Percentiles rank a stretch among this genome's conserved stretches.
Evolutionary conservation across 2,329 filamentous ascomycete genomes (phyloP).

Genomic region (Pseudocercospora pini-densiflorae): DNA sequence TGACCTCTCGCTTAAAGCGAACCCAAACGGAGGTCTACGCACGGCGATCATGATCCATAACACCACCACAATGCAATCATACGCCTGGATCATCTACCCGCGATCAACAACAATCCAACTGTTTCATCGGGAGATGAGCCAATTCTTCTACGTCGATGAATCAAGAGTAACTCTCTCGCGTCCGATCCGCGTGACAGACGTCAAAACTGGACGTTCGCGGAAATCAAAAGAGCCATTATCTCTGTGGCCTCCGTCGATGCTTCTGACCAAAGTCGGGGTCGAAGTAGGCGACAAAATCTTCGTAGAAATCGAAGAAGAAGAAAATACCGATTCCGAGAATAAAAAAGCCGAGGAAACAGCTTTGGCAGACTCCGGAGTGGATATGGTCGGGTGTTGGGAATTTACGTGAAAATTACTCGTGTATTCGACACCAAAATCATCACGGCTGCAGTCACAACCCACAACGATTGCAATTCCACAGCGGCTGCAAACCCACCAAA

Average conservation of each 20-base stretch:
- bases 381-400: not conserved
- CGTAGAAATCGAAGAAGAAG: not conserved
- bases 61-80: not conserved
- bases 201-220: not conserved
- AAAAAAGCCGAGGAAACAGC: not conserved
- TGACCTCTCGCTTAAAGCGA: not conserved
- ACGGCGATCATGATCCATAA: not conserved
- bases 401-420: not conserved
- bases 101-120: not conserved
- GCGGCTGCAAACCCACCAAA: too few relatives aligned
- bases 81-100: not conserved
- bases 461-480: too few relatives aligned
- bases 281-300: not conserved
- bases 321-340: not conserved
- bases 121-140: not conserved
- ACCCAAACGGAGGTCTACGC: not conserved
- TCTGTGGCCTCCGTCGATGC: not conserved
- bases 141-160: not conserved
- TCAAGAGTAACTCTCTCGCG: not conserved
- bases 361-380: not conserved
- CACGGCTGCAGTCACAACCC: not conserved
- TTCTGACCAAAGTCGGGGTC: not conserved
- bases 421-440: not conserved
- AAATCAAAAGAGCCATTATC: not conserved
- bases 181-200: not conserved